These are phyloP conservation scores for Dianthus caryophyllus DNA, from an alignment of 148 eudicot genomes.

Conservation along the genomic window DNA sequence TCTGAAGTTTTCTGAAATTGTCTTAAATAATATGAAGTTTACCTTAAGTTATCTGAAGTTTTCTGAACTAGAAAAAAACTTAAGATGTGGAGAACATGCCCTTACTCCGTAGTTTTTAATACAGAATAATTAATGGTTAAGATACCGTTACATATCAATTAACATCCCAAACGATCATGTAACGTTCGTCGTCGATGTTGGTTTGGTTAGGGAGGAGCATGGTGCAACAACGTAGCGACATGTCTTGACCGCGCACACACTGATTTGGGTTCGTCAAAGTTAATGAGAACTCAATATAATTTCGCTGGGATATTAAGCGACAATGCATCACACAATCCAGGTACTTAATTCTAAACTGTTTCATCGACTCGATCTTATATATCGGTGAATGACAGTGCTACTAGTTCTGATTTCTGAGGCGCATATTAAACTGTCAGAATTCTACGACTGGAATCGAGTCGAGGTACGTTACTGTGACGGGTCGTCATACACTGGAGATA, in stretches of 20 bases:
- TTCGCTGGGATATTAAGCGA: conserved; percentile 42
- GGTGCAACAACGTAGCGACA: conserved; percentile 33
- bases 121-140: no score
- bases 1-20: no score
- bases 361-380: background rate
- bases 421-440: conserved; percentile 26
- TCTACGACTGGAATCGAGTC: conserved; percentile 56
- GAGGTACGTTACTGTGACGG: conserved; percentile 54
- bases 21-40: no score
- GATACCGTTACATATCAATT: no score
- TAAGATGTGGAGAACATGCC: no score
- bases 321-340: conserved; percentile 32
- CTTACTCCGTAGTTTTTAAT: no score
- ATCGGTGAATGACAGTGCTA: background rate
- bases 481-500: conserved; percentile 49
- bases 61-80: no score
- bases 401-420: background rate
- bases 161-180: no score
- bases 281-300: conserved; percentile 27
- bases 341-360: conserved; percentile 8
- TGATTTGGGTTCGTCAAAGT: conserved; percentile 38
- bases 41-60: no score
- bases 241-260: conserved; percentile 28
- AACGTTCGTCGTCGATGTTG: background rate
- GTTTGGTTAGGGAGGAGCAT: conserved; percentile 40